These are phyloP conservation scores for Phytophthora brassicae DNA, from an alignment of 352 stramenopile genomes.

Conservation along the genomic window DNA sequence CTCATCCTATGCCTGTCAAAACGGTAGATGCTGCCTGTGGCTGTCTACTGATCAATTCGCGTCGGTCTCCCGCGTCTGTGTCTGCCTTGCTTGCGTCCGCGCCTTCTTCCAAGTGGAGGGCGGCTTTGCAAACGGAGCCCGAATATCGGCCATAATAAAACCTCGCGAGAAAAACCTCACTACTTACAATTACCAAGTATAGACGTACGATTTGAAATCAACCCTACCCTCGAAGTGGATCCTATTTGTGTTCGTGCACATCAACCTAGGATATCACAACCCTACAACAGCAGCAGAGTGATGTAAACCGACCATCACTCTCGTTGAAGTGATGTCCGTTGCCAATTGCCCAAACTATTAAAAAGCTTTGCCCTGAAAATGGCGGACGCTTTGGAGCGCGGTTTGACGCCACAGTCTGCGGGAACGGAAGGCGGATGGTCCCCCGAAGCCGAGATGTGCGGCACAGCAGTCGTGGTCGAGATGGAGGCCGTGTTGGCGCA, in stretches of 20 bases:
- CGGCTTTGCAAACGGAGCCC: too few relatives aligned
- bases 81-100: conserved; percentile 4
- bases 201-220: conserved; percentile 19
- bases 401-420: conserved; percentile 19
- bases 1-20: conserved; percentile 45
- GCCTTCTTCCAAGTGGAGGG: conserved; percentile 34
- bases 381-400: conserved; percentile 16
- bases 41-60: conserved; percentile 11
- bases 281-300: conserved; percentile 7
- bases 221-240: conserved; percentile 13
- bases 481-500: conserved; percentile 71
- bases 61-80: background rate
- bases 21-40: background rate
- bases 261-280: conserved; percentile 16
- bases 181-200: conserved; percentile 16
- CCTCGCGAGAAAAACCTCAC: conserved; percentile 31
- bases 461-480: conserved; percentile 50
- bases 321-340: background rate
- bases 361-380: background rate
- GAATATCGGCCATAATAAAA: conserved; percentile 26
- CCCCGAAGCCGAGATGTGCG: conserved; percentile 18
- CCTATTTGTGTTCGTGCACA: conserved; percentile 14
- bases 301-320: conserved; percentile 16
- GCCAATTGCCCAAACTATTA: background rate
- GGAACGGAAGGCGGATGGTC: conserved; percentile 13